Evolutionary conservation across 768 basidiomycete species (phyloP).

Genomic region (Auricularia cornea): DNA sequence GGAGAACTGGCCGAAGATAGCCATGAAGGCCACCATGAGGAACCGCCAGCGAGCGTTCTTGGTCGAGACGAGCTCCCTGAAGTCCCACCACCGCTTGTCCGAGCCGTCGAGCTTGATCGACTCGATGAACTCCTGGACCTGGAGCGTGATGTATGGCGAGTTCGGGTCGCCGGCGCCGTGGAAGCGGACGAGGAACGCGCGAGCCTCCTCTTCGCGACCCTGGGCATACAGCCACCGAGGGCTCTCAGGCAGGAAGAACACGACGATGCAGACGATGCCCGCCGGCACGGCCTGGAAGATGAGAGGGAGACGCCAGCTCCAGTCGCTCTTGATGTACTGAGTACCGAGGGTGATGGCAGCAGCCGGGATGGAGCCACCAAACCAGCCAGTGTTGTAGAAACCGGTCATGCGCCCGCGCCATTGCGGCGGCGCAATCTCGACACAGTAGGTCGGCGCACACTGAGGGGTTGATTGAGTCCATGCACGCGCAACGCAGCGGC

Average conservation of each 20-base stretch:
- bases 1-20: constrained; percentile 50
- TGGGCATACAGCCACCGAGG: constrained; percentile 48
- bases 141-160: constrained; percentile 41
- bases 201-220: constrained; percentile 41
- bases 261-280: constrained; percentile 22
- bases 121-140: constrained; percentile 46
- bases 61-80: constrained; percentile 40
- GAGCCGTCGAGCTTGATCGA: constrained; percentile 41
- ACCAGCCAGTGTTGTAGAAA: constrained; percentile 22
- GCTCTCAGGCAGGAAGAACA: constrained; percentile 32
- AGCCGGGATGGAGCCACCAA: constrained; percentile 12
- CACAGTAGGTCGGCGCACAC: constrained; percentile 34
- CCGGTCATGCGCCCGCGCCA: constrained; percentile 46
- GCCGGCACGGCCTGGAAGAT: constrained; percentile 45
- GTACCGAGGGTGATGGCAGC: constrained; percentile 16
- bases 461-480: not conserved
- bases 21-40: constrained; percentile 15
- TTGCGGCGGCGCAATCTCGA: constrained; percentile 53
- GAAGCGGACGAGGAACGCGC: constrained; percentile 39
- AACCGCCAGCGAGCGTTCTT: constrained; percentile 37
- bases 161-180: constrained; percentile 44
- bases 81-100: constrained; percentile 52
- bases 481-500: not conserved
- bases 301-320: constrained; percentile 45
- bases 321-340: constrained; percentile 27